These are phyloP conservation scores for Verticillium klebahnii DNA, from an alignment of 2,329 filamentous ascomycete genomes.

Conservation along the genomic window DNA sequence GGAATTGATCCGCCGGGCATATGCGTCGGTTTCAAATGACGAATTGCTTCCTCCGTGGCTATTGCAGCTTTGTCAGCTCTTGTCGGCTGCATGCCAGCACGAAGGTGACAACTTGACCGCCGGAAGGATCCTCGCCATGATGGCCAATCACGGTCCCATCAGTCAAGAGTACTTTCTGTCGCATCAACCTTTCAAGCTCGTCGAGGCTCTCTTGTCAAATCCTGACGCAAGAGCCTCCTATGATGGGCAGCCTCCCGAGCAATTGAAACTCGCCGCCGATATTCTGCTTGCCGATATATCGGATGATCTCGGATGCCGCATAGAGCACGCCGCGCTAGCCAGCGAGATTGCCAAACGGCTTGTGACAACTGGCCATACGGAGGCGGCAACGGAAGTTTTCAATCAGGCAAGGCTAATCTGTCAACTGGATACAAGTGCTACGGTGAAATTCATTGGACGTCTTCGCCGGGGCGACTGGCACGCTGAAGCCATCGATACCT, in stretches of 20 bases:
- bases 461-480: conserved; percentile 2
- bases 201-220: conserved; percentile 1
- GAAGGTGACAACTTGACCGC: conserved; percentile 3
- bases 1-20: conserved; percentile 6
- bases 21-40: not conserved
- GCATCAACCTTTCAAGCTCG: conserved; percentile 4
- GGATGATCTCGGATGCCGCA: conserved; percentile 1
- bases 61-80: conserved; percentile 4
- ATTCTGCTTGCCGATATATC: conserved; percentile 5
- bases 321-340: not conserved
- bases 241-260: not conserved
- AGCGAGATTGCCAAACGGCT: not conserved
- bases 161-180: not conserved
- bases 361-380: not conserved
- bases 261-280: not conserved
- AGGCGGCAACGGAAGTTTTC: not conserved
- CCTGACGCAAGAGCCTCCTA: not conserved
- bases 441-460: conserved; percentile 4
- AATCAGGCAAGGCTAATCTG: not conserved
- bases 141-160: conserved; percentile 2
- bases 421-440: not conserved
- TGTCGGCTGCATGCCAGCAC: conserved; percentile 9
- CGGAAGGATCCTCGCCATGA: conserved; percentile 7
- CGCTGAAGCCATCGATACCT: conserved; percentile 8
- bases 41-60: conserved; percentile 8